phyloP scores from a whole-genome alignment of 805 yeast species.

The Pichia paraexigua region DNA sequence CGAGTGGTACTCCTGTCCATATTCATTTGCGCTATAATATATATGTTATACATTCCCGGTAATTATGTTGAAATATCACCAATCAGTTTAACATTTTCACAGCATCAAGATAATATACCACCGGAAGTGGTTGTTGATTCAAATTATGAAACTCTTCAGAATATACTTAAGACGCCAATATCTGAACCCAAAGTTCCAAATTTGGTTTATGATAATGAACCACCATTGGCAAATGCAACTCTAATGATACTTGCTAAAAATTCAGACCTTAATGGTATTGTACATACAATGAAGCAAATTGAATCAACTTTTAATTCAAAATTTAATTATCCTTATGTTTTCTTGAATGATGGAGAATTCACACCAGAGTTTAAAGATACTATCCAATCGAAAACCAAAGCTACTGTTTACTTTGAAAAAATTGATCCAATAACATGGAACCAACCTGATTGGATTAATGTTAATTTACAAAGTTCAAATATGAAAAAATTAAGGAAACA shows the following conservation, averaged over 20 bases:
- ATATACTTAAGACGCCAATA: slow-evolving; percentile 31
- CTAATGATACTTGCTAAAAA: slow-evolving; percentile 67
- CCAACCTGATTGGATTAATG: slow-evolving; percentile 37
- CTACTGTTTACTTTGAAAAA: slow-evolving; percentile 42
- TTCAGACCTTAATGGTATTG: slow-evolving; percentile 42
- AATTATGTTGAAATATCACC: too few species aligned
- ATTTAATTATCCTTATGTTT: slow-evolving; percentile 74
- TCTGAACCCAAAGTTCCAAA: slow-evolving; percentile 40
- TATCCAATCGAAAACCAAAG: slow-evolving; percentile 34
- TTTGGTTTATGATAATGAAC: slow-evolving; percentile 19
- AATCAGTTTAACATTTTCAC: neutral
- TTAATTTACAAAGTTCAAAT: slow-evolving; percentile 25
- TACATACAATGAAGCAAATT: slow-evolving; percentile 48
- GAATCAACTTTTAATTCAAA: slow-evolving; percentile 61
- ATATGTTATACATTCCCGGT: too few species aligned
- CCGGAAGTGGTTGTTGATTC: slow-evolving; percentile 27
- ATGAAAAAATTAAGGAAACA: slow-evolving; percentile 29
- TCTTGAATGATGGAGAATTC: slow-evolving; percentile 66
- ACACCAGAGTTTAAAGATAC: slow-evolving; percentile 44
- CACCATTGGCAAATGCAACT: slow-evolving; percentile 62
- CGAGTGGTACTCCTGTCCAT: too few species aligned
- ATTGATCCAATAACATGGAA: slow-evolving; percentile 42
- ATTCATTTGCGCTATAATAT: too few species aligned
- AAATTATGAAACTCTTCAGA: slow-evolving; percentile 33
- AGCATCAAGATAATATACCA: slow-evolving; percentile 3